Conservation (phyloP, 2,329 filamentous ascomycete species). For the Cladorrhinum sp. region DNA sequence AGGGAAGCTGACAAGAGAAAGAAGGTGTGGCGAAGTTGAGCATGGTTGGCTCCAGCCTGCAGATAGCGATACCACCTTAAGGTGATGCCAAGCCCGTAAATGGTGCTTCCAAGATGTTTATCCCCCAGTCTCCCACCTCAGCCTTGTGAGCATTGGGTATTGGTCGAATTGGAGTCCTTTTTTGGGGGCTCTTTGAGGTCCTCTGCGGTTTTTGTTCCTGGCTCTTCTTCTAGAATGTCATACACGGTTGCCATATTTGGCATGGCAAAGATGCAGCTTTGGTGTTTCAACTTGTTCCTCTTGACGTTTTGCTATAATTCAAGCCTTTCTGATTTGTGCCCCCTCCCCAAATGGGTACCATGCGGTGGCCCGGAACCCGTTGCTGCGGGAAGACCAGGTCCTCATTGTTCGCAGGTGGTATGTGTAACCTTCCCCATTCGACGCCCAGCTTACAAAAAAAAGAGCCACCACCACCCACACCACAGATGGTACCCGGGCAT, state of each 20-base stretch:
- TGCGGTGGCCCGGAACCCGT: not conserved
- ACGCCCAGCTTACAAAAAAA: not conserved
- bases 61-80: not conserved
- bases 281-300: not conserved
- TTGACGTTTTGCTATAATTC: not conserved
- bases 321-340: not conserved
- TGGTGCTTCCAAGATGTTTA: not conserved
- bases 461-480: not conserved
- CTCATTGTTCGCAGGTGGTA: not conserved
- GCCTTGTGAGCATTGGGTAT: slow-evolving; percentile 4
- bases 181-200: not conserved
- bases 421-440: slow-evolving; percentile 7
- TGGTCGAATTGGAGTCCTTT: not conserved
- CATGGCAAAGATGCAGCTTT: not conserved
- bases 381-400: slow-evolving; percentile 3
- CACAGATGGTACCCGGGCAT: not conserved
- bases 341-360: not conserved
- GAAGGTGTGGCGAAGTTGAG: slow-evolving; percentile 14
- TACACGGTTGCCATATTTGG: not conserved
- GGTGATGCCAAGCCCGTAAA: slow-evolving; percentile 5
- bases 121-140: not conserved
- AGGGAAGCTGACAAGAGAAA: not conserved
- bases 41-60: slow-evolving; percentile 10
- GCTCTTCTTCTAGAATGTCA: not conserved
- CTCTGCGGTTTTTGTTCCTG: not conserved